These are phyloP conservation scores for Dianthus caryophyllus DNA, from an alignment of 148 eudicot species.

Conservation along the genomic window DNA sequence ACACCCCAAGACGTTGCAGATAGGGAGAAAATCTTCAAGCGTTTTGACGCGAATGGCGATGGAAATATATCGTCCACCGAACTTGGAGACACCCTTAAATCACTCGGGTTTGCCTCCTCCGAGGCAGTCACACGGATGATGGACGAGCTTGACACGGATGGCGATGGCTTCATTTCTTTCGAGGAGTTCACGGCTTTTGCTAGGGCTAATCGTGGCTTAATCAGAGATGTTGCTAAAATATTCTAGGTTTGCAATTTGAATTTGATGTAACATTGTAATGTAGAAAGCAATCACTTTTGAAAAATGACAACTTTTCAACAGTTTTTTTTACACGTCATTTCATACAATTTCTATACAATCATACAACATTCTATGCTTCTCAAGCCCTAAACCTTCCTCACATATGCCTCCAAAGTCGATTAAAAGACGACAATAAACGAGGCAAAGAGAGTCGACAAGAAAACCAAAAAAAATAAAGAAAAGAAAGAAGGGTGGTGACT, in stretches of 20 bases:
- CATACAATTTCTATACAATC: conserved; percentile 29
- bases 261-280: background rate
- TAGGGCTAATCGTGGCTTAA: conserved; percentile 58
- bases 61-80: conserved; percentile 70
- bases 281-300: background rate
- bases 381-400: background rate
- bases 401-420: conserved; percentile 12
- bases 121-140: conserved; percentile 62
- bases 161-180: conserved; percentile 67
- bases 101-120: conserved; percentile 51
- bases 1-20: conserved; percentile 57
- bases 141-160: conserved; percentile 76
- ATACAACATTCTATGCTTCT: conserved; percentile 15
- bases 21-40: conserved; percentile 75
- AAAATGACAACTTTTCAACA: background rate
- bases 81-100: conserved; percentile 74
- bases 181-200: conserved; percentile 66
- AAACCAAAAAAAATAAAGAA: background rate
- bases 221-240: conserved; percentile 81
- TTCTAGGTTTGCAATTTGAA: conserved; percentile 33
- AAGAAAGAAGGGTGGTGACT: too few species aligned
- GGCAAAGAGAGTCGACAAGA: background rate
- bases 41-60: conserved; percentile 70
- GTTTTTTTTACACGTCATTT: conserved; percentile 7
- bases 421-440: background rate